Base-by-base conservation (phyloP, 1,139 yeast genomes). In the Debaryomyces sp. region DNA sequence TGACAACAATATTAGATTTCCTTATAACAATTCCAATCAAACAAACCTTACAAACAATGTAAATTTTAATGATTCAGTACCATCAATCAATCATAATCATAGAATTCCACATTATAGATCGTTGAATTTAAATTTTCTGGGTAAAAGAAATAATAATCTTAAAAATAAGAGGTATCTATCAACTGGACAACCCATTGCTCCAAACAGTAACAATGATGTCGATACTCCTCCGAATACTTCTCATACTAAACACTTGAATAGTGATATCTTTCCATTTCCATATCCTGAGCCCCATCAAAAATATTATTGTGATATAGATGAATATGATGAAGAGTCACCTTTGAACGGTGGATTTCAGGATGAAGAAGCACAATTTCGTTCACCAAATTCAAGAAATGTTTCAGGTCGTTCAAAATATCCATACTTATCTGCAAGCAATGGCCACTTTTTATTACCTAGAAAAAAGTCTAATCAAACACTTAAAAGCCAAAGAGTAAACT, bases 231-330 rank as follows among this genome's bases (percentile, higher is more conserved):
- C 44, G n/a, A 29, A 46, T 21, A 51, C 53, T n/a, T 30, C 47
- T 18, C 54, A 54, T 39, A 51, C 52, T 23, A 51, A 45, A 17
- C 32, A 56, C 30, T 34, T 41, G 4, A 58, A 62, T 38, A 53
- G 50, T 29, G 68, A 70, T 47, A 68, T 73, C 18, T 79, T 81
- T 51, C 83, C 84, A 41, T 84, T 86, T 13, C 89, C 89, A 0
- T 87, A 84, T 46, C 70, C 68, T 9, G 73, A 71, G 18, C 64
- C 64, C 18, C 65, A 62, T 13, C 66, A 58, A 17, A 61, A 65
- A 26, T 64, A 58, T 48, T 74, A 72, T 50, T 71, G 71, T 48
- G 78, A 75, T 33, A 63, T 72, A 46, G 78, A 73, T 45, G 78
- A 73, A 48, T 72, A 62, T 54, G 78, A 74, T 37, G 79, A 75